Evolutionary conservation across 495 filamentous ascomycete genomes (phyloP).

Genomic region (Cairneyella variabilis): DNA sequence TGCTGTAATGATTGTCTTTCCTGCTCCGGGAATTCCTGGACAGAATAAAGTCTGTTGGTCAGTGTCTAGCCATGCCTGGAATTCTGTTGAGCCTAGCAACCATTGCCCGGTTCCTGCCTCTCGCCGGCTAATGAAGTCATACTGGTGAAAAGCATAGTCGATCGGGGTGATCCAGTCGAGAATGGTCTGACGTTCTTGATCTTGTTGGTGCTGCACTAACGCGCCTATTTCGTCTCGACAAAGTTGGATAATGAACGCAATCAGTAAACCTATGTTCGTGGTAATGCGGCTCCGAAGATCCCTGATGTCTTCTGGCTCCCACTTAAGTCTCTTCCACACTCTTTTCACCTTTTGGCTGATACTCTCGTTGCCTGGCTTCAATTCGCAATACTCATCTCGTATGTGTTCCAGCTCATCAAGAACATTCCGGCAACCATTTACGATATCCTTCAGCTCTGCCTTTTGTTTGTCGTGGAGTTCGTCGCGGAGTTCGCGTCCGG

Average conservation of each 20-base stretch:
- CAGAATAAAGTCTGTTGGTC: slow-evolving; percentile 12
- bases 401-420: slow-evolving; percentile 6
- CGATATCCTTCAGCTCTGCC: slow-evolving; percentile 3
- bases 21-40: slow-evolving; percentile 27
- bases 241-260: too few species aligned
- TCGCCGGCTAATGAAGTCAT: slow-evolving; percentile 28
- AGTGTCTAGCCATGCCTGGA: slow-evolving; percentile 30
- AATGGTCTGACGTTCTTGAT: not conserved
- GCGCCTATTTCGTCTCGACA: not conserved
- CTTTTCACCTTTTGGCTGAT: slow-evolving; percentile 8
- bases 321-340: slow-evolving; percentile 29
- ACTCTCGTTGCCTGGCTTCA: not conserved
- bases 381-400: slow-evolving; percentile 5
- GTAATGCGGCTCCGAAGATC: slow-evolving; percentile 27
- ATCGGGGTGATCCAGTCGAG: not conserved
- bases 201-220: not conserved
- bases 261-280: slow-evolving; percentile 24
- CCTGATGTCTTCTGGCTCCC: slow-evolving; percentile 29
- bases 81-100: slow-evolving; percentile 33
- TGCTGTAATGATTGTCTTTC: slow-evolving; percentile 30
- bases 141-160: slow-evolving; percentile 30
- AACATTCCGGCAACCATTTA: slow-evolving; percentile 3
- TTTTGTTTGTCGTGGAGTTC: slow-evolving; percentile 6
- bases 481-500: too few species aligned
- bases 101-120: slow-evolving; percentile 36